A percentile compares a stretch with the other conserved stretches of the same genome.
Conservation (phyloP, 2,329 filamentous ascomycete genomes). For the Xylaria sp. region DNA sequence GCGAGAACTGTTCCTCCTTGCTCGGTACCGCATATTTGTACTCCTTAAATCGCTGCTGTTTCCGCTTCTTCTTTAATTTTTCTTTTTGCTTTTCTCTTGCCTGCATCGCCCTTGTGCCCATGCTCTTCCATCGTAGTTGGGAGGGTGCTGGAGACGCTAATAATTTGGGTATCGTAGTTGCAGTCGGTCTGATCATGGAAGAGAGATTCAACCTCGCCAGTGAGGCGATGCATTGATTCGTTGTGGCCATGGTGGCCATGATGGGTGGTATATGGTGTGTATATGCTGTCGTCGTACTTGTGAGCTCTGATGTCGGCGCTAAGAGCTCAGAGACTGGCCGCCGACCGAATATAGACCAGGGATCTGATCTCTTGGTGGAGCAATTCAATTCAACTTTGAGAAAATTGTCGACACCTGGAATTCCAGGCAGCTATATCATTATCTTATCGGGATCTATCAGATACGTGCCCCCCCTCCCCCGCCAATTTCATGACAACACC, state of each 20-base stretch:
- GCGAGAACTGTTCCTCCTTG: slow-evolving; percentile 76
- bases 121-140: slow-evolving; percentile 58
- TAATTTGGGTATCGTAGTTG: slow-evolving; percentile 60
- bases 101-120: slow-evolving; percentile 46
- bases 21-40: slow-evolving; percentile 73
- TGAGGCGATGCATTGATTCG: slow-evolving; percentile 65
- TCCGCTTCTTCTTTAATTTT: slow-evolving; percentile 65
- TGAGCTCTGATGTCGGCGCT: slow-evolving; percentile 30
- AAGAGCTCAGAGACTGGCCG: slow-evolving; percentile 20
- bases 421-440: slow-evolving; percentile 40
- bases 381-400: slow-evolving; percentile 16
- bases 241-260: slow-evolving; percentile 60
- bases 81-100: slow-evolving; percentile 63
- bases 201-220: slow-evolving; percentile 63
- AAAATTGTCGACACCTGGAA: slow-evolving; percentile 36
- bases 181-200: slow-evolving; percentile 56
- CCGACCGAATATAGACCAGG: slow-evolving; percentile 11
- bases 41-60: slow-evolving; percentile 72
- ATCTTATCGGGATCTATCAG: slow-evolving; percentile 27
- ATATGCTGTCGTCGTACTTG: slow-evolving; percentile 30
- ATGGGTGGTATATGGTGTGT: slow-evolving; percentile 3
- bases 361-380: slow-evolving; percentile 24
- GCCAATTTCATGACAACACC: slow-evolving; percentile 22
- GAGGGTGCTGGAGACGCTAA: slow-evolving; percentile 58
- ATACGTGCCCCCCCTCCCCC: not conserved